Base-by-base conservation (phyloP, 306 rosid genomes). In the Abrus precatorius region DNA sequence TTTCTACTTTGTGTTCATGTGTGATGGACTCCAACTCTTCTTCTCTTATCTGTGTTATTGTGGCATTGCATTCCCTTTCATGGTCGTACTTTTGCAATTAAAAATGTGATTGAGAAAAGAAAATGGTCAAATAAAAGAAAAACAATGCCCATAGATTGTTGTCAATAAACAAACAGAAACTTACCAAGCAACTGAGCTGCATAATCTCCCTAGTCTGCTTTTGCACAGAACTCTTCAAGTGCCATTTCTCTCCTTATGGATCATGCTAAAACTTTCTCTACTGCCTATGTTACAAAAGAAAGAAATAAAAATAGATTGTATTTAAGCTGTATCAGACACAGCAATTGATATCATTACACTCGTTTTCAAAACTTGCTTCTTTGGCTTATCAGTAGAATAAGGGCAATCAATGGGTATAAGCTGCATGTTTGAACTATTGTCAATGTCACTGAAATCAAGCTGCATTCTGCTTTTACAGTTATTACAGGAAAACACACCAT, bases 241-340 rank as follows among this genome's bases (percentile, higher is more conserved):
- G 97, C 96, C 98, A 94, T 94, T 85, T 94, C 98, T 88, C 98
- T 91, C 87, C 98, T 85, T 69, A 92, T 91, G 50, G 98, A 90
- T 66, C 97, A 97, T 1, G 97, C 97, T 89, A 94, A 87, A 83
- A 92, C 97, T 86, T 91, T 91, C 88, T 92, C 92, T 69, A 89
- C 94, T 34, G 91, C 98, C 98, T 94, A 86, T 28, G 54, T 53
- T 14, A 62, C 61, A 72, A 69, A 20, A 20, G 45, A 70, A 71
- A 72, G 28, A 64, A 45, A 75, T 79, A 81, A 7, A 38, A 73
- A 79, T 55, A 70, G 30, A 60, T 34, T 20, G 32, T 74, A 8
- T 34, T 78, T 66, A 53, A 83, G 65, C 33, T 29, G 65, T 34
- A 55, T 70, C 33, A 3, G 63, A 57, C 84, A 86, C 68, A 65